phyloP scores from a whole-genome alignment of 768 basidiomycete genomes.

The Cantharellus cinnabarinus region DNA sequence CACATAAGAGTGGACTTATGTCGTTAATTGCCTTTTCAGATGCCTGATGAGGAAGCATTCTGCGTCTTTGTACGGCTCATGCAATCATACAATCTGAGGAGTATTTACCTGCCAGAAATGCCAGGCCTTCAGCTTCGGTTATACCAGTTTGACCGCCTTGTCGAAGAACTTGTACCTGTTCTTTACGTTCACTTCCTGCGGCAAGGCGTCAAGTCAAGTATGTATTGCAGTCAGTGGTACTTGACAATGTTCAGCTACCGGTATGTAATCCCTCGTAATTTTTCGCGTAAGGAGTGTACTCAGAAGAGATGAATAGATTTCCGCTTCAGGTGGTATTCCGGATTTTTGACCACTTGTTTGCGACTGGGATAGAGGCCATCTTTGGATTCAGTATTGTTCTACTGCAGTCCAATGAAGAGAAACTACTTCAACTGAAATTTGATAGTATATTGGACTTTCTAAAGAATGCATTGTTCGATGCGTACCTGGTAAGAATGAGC shows the following conservation, averaged over 20 bases:
- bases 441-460: conserved; percentile 77
- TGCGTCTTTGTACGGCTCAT: conserved; percentile 85
- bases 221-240: conserved; percentile 99
- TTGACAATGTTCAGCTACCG: conserved; percentile 91
- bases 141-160: conserved; percentile 76
- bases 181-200: conserved; percentile 84
- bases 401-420: conserved; percentile 71
- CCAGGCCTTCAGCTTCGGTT: conserved; percentile 86
- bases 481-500: conserved; percentile 34
- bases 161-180: conserved; percentile 84
- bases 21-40: conserved; percentile 28
- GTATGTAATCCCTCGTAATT: conserved; percentile 17
- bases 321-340: conserved; percentile 87
- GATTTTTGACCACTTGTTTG: conserved; percentile 90
- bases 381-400: conserved; percentile 85
- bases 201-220: conserved; percentile 89
- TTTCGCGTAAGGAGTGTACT: not conserved
- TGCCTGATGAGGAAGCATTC: conserved; percentile 99
- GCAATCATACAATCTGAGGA: conserved; percentile 89
- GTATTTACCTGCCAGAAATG: conserved; percentile 98
- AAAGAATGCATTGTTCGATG: conserved; percentile 63
- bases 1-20: not conserved
- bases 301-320: conserved; percentile 32
- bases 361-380: conserved; percentile 91
- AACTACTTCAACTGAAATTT: conserved; percentile 62